phyloP scores from a whole-genome alignment of 768 basidiomycete genomes.

The Kwoniella sp. region DNA sequence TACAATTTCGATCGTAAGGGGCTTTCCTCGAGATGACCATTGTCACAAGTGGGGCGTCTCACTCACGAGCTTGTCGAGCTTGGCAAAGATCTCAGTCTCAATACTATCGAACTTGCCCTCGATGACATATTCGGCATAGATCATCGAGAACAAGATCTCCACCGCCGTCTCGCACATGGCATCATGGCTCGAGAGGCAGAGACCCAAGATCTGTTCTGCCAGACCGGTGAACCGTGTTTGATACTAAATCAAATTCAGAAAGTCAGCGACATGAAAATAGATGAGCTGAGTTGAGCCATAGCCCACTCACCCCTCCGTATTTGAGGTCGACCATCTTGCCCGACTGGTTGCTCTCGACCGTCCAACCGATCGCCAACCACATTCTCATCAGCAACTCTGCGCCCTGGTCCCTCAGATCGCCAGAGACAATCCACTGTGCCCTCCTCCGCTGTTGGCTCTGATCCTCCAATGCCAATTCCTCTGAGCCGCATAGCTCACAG shows the following conservation, averaged over 20 bases:
- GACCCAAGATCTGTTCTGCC: slow-evolving; percentile 83
- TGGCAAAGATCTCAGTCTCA: slow-evolving; percentile 87
- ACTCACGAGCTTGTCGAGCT: slow-evolving; percentile 86
- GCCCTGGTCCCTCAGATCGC: slow-evolving; percentile 91
- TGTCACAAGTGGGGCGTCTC: not conserved
- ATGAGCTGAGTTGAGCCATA: not conserved
- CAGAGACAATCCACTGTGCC: slow-evolving; percentile 93
- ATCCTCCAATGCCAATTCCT: slow-evolving; percentile 90
- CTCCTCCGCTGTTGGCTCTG: slow-evolving; percentile 96
- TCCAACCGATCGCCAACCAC: slow-evolving; percentile 85
- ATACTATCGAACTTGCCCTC: slow-evolving; percentile 83
- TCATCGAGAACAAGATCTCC: slow-evolving; percentile 92
- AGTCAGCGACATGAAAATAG: not conserved
- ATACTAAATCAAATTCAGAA: slow-evolving; percentile 57
- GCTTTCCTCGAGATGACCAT: no score
- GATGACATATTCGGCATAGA: slow-evolving; percentile 78
- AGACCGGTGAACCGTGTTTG: slow-evolving; percentile 79
- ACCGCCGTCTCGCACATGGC: slow-evolving; percentile 85
- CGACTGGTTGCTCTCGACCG: slow-evolving; percentile 56
- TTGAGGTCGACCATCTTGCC: slow-evolving; percentile 55
- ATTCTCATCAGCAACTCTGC: slow-evolving; percentile 73
- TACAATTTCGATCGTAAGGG: no score
- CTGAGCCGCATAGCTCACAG: slow-evolving; percentile 80
- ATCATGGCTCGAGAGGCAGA: slow-evolving; percentile 94
- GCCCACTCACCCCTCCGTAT: slow-evolving; percentile 66